Evolutionary conservation across 2,329 filamentous ascomycete species (phyloP).

Genomic region (Botrytis porri): DNA sequence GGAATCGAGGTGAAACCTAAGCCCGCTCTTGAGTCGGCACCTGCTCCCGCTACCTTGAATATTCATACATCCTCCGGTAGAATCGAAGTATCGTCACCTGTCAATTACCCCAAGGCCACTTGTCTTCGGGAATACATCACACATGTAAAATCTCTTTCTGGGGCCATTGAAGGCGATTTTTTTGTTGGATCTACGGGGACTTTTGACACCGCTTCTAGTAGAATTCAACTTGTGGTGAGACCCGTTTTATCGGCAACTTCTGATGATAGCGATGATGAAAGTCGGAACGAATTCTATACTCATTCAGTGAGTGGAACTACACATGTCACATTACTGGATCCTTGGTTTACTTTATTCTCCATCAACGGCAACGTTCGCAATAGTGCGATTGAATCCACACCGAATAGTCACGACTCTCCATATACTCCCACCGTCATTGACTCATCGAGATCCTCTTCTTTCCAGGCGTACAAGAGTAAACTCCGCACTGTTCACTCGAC

Average conservation of each 20-base stretch:
- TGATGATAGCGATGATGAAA: conserved; percentile 13
- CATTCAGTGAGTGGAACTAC: conserved; percentile 31
- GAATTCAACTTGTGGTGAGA: conserved; percentile 26
- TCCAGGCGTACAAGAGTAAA: conserved; percentile 13
- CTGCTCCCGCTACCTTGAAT: conserved; percentile 31
- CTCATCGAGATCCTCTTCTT: not conserved
- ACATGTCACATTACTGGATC: conserved; percentile 28
- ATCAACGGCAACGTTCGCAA: not conserved
- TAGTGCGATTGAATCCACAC: not conserved
- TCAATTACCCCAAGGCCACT: conserved; percentile 17
- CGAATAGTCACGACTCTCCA: not conserved
- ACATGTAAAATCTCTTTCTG: conserved; percentile 30
- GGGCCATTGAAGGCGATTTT: conserved; percentile 30
- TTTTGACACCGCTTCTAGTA: conserved; percentile 30
- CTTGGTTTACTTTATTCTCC: conserved; percentile 15
- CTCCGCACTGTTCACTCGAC: conserved; percentile 28
- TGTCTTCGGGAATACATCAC: conserved; percentile 36
- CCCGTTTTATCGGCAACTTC: conserved; percentile 28
- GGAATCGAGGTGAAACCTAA: conserved; percentile 28
- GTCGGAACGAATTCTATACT: conserved; percentile 28
- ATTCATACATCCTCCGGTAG: conserved; percentile 30
- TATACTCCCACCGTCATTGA: not conserved
- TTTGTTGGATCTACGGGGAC: conserved; percentile 29
- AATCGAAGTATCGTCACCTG: conserved; percentile 29
- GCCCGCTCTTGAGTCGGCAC: conserved; percentile 24